Evolutionary conservation across 1,284 basidiomycete species (phyloP).

Genomic region (Trametes hirsuta): DNA sequence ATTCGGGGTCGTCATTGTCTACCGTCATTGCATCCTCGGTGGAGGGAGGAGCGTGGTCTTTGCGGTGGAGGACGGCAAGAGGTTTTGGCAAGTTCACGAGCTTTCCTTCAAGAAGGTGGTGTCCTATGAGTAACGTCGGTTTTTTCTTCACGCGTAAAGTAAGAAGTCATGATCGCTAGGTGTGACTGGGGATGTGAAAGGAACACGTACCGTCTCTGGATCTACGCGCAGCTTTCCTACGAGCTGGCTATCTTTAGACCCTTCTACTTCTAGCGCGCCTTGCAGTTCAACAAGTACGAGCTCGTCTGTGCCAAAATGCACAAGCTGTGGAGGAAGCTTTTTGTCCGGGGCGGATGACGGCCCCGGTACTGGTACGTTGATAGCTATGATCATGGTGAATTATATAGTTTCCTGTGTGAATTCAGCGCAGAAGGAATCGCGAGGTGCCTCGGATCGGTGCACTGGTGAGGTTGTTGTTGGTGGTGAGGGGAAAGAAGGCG

Average conservation of each 20-base stretch:
- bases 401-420: neutral
- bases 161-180: neutral
- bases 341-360: conserved; percentile 34
- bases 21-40: conserved; percentile 25
- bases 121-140: conserved; percentile 81
- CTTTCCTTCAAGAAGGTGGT: conserved; percentile 90
- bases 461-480: neutral
- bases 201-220: conserved; percentile 27
- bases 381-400: conserved; percentile 34
- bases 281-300: conserved; percentile 78
- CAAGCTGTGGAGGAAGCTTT: conserved; percentile 60
- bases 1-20: conserved; percentile 37
- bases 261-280: conserved; percentile 68
- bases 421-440: neutral
- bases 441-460: neutral
- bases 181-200: neutral
- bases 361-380: conserved; percentile 24
- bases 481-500: neutral
- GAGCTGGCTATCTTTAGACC: conserved; percentile 57
- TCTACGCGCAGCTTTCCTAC: conserved; percentile 63
- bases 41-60: conserved; percentile 1
- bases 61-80: conserved; percentile 66
- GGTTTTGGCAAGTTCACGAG: conserved; percentile 78
- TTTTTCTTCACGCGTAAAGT: conserved; percentile 52
- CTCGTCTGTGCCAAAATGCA: conserved; percentile 69